phyloP scores from a whole-genome alignment of 1,284 basidiomycete genomes.

The Melampsora larici-populina region DNA sequence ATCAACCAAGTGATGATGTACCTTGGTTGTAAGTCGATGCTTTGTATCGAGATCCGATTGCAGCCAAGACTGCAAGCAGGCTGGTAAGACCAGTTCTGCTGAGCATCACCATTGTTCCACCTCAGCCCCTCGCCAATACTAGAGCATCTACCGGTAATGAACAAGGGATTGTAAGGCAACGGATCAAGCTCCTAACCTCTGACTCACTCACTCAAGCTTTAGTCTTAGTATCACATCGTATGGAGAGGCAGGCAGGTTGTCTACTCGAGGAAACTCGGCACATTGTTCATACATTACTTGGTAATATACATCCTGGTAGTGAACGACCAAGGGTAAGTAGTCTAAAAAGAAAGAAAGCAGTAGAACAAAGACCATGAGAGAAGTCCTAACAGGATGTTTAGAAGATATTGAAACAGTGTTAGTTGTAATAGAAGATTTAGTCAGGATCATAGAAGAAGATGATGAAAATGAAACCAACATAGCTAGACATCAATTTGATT shows the following conservation, averaged over 20 bases:
- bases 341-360: slow-evolving; percentile 63
- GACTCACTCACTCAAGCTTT: slow-evolving; percentile 93
- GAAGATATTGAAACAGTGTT: slow-evolving; percentile 77
- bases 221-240: slow-evolving; percentile 79
- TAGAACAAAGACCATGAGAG: slow-evolving; percentile 58
- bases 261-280: slow-evolving; percentile 82
- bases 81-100: slow-evolving; percentile 82
- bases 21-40: slow-evolving; percentile 64
- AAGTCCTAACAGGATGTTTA: slow-evolving; percentile 60
- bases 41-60: slow-evolving; percentile 81
- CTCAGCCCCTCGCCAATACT: slow-evolving; percentile 46
- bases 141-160: slow-evolving; percentile 61
- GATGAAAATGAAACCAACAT: slow-evolving; percentile 62
- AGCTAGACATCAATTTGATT: background rate
- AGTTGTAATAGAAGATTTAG: slow-evolving; percentile 79
- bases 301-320: slow-evolving; percentile 57
- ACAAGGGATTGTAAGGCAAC: slow-evolving; percentile 78
- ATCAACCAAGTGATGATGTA: slow-evolving; percentile 58
- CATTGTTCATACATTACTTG: slow-evolving; percentile 76
- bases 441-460: slow-evolving; percentile 76
- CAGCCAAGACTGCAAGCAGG: slow-evolving; percentile 72
- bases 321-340: slow-evolving; percentile 53
- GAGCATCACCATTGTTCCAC: slow-evolving; percentile 76
- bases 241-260: slow-evolving; percentile 77
- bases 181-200: slow-evolving; percentile 85